phyloP scores from a whole-genome alignment of 495 filamentous ascomycete species.

The Zalerion maritima region DNA sequence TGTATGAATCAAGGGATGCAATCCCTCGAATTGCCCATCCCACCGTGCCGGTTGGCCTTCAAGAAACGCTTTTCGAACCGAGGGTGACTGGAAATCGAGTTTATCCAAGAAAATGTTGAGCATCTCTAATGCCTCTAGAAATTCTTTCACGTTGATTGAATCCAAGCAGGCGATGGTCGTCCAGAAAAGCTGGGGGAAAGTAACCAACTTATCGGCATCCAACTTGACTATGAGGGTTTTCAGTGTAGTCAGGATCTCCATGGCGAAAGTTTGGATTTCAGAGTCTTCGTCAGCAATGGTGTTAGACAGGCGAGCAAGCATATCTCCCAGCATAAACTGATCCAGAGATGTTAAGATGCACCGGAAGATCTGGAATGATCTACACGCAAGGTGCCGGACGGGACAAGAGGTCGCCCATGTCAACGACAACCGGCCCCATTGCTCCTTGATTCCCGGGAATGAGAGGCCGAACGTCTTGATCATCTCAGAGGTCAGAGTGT shows the following conservation, averaged over 20 bases:
- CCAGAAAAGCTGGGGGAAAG: conserved; percentile 93
- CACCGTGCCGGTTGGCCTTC: conserved; percentile 72
- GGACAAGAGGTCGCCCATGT: conserved; percentile 95
- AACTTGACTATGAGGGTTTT: conserved; percentile 78
- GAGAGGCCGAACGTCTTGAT: conserved; percentile 71
- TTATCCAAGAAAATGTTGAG: conserved; percentile 76
- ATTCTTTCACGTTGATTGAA: conserved; percentile 90
- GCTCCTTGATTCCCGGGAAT: conserved; percentile 74
- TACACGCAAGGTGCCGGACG: conserved; percentile 87
- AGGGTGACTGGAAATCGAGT: conserved; percentile 60
- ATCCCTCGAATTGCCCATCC: conserved; percentile 79
- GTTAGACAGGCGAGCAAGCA: conserved; percentile 86
- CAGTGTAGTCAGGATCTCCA: conserved; percentile 91
- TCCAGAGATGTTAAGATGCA: conserved; percentile 84
- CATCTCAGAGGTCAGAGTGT: conserved; percentile 61
- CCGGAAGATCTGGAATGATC: conserved; percentile 94
- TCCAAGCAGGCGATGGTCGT: conserved; percentile 90
- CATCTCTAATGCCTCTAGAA: conserved; percentile 80
- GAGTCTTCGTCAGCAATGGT: conserved; percentile 86
- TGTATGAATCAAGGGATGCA: conserved; percentile 78
- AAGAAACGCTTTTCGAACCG: conserved; percentile 50
- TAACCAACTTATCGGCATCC: conserved; percentile 61
- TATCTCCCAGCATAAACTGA: conserved; percentile 85
- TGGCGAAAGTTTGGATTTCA: conserved; percentile 89
- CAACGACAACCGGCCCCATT: conserved; percentile 79